A percentile compares a stretch with the other conserved stretches of the same genome.
phyloP scores from a whole-genome alignment of 306 rosid species.

The Astragalus glycyphyllos region DNA sequence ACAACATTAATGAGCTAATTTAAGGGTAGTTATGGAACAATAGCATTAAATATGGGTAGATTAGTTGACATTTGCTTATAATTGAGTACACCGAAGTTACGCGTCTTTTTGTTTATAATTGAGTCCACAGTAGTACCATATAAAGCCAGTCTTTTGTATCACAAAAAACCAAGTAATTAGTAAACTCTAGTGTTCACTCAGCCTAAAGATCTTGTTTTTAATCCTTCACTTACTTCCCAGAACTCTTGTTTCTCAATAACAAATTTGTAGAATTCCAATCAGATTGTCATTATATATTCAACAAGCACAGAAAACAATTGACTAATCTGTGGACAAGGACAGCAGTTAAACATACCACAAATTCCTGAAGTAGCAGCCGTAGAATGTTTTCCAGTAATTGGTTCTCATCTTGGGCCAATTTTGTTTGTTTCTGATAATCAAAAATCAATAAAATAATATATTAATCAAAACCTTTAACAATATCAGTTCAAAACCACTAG shows the following conservation, averaged over 20 bases:
- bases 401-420: constrained; percentile 97
- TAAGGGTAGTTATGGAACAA: too few species aligned
- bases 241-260: constrained; percentile 2
- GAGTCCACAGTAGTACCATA: background rate
- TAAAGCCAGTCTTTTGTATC: background rate
- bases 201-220: background rate
- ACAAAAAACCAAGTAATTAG: constrained; percentile 2
- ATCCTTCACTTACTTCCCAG: background rate
- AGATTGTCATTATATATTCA: constrained; percentile 3
- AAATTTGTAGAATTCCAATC: background rate
- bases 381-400: constrained; percentile 87
- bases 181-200: background rate
- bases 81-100: too few species aligned
- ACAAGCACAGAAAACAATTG: constrained; percentile 5
- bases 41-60: too few species aligned
- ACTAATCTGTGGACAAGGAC: constrained; percentile 32
- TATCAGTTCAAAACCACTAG: constrained; percentile 30
- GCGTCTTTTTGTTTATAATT: too few species aligned
- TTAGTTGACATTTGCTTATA: too few species aligned
- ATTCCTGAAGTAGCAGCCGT: constrained; percentile 87
- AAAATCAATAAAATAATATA: constrained; percentile 34
- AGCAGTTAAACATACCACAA: constrained; percentile 68
- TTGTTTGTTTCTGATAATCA: constrained; percentile 77
- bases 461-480: constrained; percentile 6
- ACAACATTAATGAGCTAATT: too few species aligned